A percentile compares a stretch with the other conserved stretches of the same genome.
Conservation (phyloP, 2,329 filamentous ascomycete species). For the Fusarium goolgardi region DNA sequence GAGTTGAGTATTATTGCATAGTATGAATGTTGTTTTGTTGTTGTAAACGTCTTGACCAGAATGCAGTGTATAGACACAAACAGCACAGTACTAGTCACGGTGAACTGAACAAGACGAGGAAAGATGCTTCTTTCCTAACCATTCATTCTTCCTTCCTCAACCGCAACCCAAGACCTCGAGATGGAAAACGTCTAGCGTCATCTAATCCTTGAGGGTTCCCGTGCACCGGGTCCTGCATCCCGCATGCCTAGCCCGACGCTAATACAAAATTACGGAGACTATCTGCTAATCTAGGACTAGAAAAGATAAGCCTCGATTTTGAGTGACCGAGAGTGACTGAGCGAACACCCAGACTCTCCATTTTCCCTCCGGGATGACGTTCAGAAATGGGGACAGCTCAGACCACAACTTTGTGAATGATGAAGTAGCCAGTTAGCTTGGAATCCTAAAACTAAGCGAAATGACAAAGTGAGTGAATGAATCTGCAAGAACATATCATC, state of each 20-base stretch:
- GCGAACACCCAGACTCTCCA: neutral
- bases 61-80: constrained; percentile 6
- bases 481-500: neutral
- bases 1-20: neutral
- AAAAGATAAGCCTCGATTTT: constrained; percentile 27
- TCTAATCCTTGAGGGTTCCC: constrained; percentile 37
- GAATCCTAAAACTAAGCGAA: constrained; percentile 11
- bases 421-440: neutral
- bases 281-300: neutral
- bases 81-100: constrained; percentile 12
- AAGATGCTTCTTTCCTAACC: constrained; percentile 21
- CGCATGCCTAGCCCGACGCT: constrained; percentile 33
- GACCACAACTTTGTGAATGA: neutral
- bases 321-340: neutral
- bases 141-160: neutral
- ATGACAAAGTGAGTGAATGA: neutral
- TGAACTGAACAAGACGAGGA: constrained; percentile 24
- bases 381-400: constrained; percentile 15
- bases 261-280: constrained; percentile 13
- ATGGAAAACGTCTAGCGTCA: constrained; percentile 24
- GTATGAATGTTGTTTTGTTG: neutral
- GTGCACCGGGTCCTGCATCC: constrained; percentile 45
- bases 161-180: neutral
- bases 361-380: constrained; percentile 29
- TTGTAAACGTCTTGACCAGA: neutral